These are phyloP conservation scores for Chloropicon primus DNA, from an alignment of 139 green algal species.

Conservation along the genomic window DNA sequence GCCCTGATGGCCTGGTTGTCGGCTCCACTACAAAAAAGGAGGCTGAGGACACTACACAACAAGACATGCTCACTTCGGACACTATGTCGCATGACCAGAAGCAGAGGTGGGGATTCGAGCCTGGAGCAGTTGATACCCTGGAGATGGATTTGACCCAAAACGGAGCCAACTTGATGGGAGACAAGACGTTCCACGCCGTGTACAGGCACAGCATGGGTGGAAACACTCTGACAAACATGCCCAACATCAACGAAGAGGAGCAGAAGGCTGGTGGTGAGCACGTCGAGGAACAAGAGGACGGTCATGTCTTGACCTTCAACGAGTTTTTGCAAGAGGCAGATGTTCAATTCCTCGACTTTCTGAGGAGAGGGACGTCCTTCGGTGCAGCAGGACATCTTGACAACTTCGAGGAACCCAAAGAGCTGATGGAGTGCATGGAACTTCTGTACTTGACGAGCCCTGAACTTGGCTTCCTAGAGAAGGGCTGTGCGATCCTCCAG, in stretches of 20 bases:
- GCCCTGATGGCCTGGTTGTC: background rate
- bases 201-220: constrained; percentile 28
- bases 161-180: constrained; percentile 47
- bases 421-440: background rate
- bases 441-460: constrained; percentile 1
- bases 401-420: constrained; percentile 31
- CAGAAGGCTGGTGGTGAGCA: background rate
- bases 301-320: constrained; percentile 16
- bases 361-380: constrained; percentile 55
- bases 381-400: background rate
- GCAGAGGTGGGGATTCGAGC: constrained; percentile 65
- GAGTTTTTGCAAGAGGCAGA: constrained; percentile 51
- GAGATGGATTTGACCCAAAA: constrained; percentile 29
- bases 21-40: background rate
- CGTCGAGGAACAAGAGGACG: background rate
- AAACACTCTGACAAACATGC: constrained; percentile 25
- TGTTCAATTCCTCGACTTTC: constrained; percentile 60
- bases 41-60: background rate
- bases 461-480: constrained; percentile 37
- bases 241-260: background rate
- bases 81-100: constrained; percentile 10
- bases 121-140: constrained; percentile 45
- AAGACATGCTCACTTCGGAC: background rate
- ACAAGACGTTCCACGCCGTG: constrained; percentile 51
- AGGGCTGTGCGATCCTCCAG: constrained; percentile 34